Base-by-base conservation (phyloP, 768 basidiomycete species). In the Tricholoma flavovirens region DNA sequence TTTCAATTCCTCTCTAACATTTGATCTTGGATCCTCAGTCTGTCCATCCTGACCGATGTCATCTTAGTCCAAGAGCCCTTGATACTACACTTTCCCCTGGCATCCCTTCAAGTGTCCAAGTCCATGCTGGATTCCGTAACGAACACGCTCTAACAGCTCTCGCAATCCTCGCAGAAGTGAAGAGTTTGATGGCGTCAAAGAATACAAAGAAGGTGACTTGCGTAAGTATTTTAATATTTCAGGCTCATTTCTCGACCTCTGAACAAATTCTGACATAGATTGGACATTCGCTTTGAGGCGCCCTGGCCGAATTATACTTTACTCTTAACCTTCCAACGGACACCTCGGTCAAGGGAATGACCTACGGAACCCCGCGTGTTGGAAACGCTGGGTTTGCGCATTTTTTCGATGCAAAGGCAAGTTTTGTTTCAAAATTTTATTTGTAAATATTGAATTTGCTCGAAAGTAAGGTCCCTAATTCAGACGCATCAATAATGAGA, bases 71-170 rank as follows among this genome's bases (percentile, higher is more conserved):
- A 73, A 62, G 64, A 69, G 26, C 60, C 55, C 70, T 84, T 24
- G 67, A 81, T 60, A 26, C 74, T 1, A 65, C 66, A 0, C 74
- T 85, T 6, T 86, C 85, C 71, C 84, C 84, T 1, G 83, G 82
- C 1, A 64, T 83, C 12, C 62, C 74, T 30, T 66, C 65, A n/a
- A 67, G 55, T 33, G 75, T 82, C 17, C 60, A 65, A 54, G 82
- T 78, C 15, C 84, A 82, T 60, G 70, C 73, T 35, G 84, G 85
- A 3, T 86, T 85, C 65, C 71, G 76, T 1, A 64, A 75, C 36
- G 74, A 74, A 49, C 83, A 85, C 36, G 75, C 79, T 1, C 53
- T 69, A 54, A 82, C 77, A 1, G 82, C 81, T 0, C 35, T 63
- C 1, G 59, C 66, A 15, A 78, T 84, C 38, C 69, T 83, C 22